Conservation (phyloP, 164 flowering plant species). For the Stephania yunnanensis region DNA sequence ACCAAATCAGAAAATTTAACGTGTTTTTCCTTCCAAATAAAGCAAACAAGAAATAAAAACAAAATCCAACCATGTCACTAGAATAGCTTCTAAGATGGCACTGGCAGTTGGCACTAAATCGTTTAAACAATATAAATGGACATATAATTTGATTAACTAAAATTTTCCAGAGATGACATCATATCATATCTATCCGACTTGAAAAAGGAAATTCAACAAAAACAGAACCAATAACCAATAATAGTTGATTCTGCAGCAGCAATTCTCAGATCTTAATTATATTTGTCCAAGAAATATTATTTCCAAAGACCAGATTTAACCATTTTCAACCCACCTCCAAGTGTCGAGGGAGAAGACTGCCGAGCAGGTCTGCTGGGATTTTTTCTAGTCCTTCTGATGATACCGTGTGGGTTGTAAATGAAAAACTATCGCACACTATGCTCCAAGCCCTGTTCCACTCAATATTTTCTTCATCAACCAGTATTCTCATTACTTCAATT, state of each 20-base stretch:
- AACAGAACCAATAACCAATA: background rate
- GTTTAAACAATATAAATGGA: background rate
- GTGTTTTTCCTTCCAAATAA: background rate
- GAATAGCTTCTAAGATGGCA: background rate
- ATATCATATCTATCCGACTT: background rate
- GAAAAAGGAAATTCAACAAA: background rate
- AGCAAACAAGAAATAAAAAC: background rate
- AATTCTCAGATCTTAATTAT: background rate
- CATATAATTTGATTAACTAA: background rate
- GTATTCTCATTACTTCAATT: constrained; percentile 49
- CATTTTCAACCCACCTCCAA: constrained; percentile 30
- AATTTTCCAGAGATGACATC: background rate
- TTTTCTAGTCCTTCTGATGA: constrained; percentile 50
- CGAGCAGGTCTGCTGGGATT: constrained; percentile 44
- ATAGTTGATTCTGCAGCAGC: background rate
- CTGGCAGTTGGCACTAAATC: background rate
- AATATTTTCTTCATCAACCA: constrained; percentile 49
- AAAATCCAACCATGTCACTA: background rate
- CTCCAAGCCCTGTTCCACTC: constrained; percentile 50
- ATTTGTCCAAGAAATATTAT: background rate
- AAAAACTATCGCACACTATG: constrained; percentile 35
- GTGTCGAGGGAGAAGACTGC: constrained; percentile 60
- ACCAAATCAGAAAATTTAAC: background rate
- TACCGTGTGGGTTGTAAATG: constrained; percentile 51
- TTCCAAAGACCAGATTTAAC: background rate